Percentiles rank a stretch among this genome's conserved stretches.
These are phyloP conservation scores for Anthoceros angustus DNA, from an alignment of 225 moss, liverwort and hornwort species.

Conservation along the genomic window DNA sequence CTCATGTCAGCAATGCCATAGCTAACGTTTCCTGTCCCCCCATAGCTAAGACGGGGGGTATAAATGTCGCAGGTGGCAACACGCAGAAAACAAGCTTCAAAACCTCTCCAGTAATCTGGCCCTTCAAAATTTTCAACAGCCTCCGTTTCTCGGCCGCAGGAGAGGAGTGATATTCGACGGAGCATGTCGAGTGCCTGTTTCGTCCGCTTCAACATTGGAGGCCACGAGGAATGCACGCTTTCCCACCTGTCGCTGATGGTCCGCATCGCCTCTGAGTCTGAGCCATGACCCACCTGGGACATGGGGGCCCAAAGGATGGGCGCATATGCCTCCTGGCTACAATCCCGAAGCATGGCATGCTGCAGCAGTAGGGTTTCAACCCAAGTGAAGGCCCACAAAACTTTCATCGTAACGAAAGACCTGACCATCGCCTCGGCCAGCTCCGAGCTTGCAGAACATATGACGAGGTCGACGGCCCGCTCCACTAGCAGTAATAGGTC, in stretches of 20 bases:
- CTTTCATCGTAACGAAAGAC: background rate
- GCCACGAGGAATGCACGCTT: background rate
- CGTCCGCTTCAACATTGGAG: background rate
- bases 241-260: background rate
- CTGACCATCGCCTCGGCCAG: background rate
- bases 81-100: background rate
- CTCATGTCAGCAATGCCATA: background rate
- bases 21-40: background rate
- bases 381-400: background rate
- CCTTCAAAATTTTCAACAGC: background rate
- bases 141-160: background rate
- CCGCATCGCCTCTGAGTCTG: background rate
- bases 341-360: background rate
- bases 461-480: background rate
- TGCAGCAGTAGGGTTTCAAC: background rate
- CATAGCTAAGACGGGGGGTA: background rate
- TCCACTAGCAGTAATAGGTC: background rate
- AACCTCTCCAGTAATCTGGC: background rate
- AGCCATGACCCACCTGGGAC: too few relatives aligned
- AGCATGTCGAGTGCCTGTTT: background rate
- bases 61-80: background rate
- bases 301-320: too few relatives aligned
- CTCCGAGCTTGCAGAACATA: background rate
- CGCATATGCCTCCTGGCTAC: background rate
- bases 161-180: background rate